Evolutionary conservation across 2,329 filamentous ascomycete genomes (phyloP), one percentile per base, ranked within the genome.

Genomic region (Macrophomina phaseolina): DNA sequence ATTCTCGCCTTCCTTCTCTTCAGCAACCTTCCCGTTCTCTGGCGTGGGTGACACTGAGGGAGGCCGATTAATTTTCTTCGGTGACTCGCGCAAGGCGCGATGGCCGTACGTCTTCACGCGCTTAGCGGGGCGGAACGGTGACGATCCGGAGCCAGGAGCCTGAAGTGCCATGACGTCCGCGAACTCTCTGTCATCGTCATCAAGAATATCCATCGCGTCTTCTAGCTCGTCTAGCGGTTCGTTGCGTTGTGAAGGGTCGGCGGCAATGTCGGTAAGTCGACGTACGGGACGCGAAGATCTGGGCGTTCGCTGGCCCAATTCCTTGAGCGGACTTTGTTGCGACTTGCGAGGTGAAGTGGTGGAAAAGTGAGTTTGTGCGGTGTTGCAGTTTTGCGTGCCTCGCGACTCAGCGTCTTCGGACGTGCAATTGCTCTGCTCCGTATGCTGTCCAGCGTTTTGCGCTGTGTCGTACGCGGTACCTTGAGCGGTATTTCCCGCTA

Each of bases 301-400:
- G 14, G 65, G 65, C 14, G 63, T 69, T 18, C 56, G 53, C n/a
- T 68, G 66, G 40, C 42, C 56, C 5, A 65, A 30, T n/a, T 18
- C 12, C 12, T 58, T 65, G 23, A n/a, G 23, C 8, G 53, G 56
- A 48, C 49, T 60, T n/a, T 23, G 38, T 38, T 61, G 56, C 18
- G 52, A 61, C 36, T 45, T 51, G 36, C 16, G 45, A 8, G 51
- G 49, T 7, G 51, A 60, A 40, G 67, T 69, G 11, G 73, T 69
- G 16, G 75, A 74, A 7, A 77, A 71, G 52, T 81, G 76, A 49
- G 81, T 79, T 55, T 73, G 75, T 18, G 80, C 81, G n/a, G 80
- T 76, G 16, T 32, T 40, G 42, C 30, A 58, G 30, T 30, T 8
- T 28, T 46, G 32, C 12, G 42, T 65, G 16, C 11, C 42, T 18